phyloP scores from a whole-genome alignment of 208 protist genomes.

The Acanthamoeba lenticulata region DNA sequence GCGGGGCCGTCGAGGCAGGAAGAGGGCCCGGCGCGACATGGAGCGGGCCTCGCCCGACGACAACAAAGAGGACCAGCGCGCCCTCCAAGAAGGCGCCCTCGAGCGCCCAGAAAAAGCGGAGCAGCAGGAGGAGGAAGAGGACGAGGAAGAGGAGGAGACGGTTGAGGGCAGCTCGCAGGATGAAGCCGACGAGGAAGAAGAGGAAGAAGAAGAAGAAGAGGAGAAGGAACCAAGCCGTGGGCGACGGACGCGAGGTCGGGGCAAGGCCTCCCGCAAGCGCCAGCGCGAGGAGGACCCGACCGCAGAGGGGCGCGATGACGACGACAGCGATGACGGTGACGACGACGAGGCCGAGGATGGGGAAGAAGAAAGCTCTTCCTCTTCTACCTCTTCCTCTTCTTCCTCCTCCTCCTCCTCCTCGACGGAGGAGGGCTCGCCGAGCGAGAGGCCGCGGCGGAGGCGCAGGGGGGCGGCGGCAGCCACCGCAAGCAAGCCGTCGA shows the following conservation, averaged over 20 bases:
- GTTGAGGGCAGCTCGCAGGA: background rate
- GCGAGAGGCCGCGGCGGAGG: background rate
- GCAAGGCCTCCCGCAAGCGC: background rate
- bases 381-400: background rate
- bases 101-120: background rate
- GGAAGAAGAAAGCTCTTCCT: background rate
- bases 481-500: background rate
- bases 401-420: background rate
- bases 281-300: background rate
- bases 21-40: too few species aligned
- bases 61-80: background rate
- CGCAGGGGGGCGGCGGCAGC: background rate
- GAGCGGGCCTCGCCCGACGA: too few species aligned
- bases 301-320: background rate
- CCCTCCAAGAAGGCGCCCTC: background rate
- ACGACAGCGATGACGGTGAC: background rate
- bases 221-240: too few species aligned
- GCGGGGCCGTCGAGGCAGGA: too few species aligned
- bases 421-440: background rate
- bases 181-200: background rate
- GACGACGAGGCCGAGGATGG: background rate
- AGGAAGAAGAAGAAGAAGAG: background rate
- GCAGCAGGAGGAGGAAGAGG: background rate
- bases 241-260: too few species aligned
- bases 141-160: background rate